Percentiles rank a stretch among this genome's conserved stretches.
phyloP scores from a whole-genome alignment of 495 filamentous ascomycete species.

The Penicillium roqueforti region DNA sequence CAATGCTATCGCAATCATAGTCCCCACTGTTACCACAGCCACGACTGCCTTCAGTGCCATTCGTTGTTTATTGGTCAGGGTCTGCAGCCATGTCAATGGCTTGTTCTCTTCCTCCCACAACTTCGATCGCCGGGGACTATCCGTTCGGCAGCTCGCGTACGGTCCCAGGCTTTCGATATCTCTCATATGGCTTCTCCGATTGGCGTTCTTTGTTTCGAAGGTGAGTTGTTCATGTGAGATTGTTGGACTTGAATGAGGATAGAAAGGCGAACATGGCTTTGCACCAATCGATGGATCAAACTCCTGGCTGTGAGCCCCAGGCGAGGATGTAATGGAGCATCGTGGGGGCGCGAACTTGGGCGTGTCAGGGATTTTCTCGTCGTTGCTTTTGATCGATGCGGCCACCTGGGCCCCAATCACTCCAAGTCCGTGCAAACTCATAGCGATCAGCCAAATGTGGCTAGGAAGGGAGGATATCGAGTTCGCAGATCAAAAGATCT shows the following conservation, averaged over 20 bases:
- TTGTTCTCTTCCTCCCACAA: constrained; percentile 41
- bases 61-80: constrained; percentile 47
- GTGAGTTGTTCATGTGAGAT: constrained; percentile 44
- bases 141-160: constrained; percentile 13
- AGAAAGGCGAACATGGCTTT: constrained; percentile 58
- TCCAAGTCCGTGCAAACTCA: constrained; percentile 32
- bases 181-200: constrained; percentile 17
- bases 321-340: constrained; percentile 21
- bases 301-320: constrained; percentile 22
- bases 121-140: constrained; percentile 31
- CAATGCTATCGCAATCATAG: constrained; percentile 57
- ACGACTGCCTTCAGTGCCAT: constrained; percentile 50
- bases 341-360: constrained; percentile 12
- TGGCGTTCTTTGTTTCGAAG: constrained; percentile 33
- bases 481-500: constrained; percentile 11
- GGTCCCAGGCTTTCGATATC: constrained; percentile 31
- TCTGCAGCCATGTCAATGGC: constrained; percentile 30
- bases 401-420: constrained; percentile 33
- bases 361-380: constrained; percentile 18
- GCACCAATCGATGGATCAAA: constrained; percentile 42
- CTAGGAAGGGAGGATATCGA: neutral
- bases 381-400: constrained; percentile 24
- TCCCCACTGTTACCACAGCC: constrained; percentile 53
- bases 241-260: constrained; percentile 50
- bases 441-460: constrained; percentile 2